Evolutionary conservation across 1,284 basidiomycete species (phyloP).

Genomic region (Acaromyces ingoldii): DNA sequence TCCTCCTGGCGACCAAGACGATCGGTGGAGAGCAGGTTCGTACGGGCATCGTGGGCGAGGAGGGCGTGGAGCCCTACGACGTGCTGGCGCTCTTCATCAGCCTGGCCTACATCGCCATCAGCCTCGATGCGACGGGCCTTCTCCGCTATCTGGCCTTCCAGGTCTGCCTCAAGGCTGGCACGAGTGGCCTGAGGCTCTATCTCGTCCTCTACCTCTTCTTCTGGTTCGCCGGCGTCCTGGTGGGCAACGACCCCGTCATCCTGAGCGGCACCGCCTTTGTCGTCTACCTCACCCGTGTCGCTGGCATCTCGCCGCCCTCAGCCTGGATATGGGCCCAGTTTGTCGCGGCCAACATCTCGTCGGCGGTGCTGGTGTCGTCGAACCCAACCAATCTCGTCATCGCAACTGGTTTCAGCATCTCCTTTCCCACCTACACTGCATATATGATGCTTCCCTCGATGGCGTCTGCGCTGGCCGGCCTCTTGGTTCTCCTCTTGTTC

Average conservation of each 20-base stretch:
- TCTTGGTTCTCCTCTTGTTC: constrained; percentile 28
- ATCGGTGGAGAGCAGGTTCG: constrained; percentile 65
- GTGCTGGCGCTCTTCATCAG: constrained; percentile 88
- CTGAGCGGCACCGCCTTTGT: constrained; percentile 71
- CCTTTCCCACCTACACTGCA: constrained; percentile 44
- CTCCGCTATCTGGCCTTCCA: constrained; percentile 80
- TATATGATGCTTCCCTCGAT: constrained; percentile 46
- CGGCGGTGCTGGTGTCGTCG: constrained; percentile 52
- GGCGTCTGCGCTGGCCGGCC: constrained; percentile 27
- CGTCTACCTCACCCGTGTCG: constrained; percentile 73
- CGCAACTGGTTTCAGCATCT: constrained; percentile 43
- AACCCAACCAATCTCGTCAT: constrained; percentile 54
- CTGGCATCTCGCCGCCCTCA: constrained; percentile 60
- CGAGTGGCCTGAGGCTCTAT: constrained; percentile 58
- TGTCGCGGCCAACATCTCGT: constrained; percentile 69
- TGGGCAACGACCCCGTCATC: constrained; percentile 68
- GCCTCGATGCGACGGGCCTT: constrained; percentile 82
- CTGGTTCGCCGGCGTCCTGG: constrained; percentile 68
- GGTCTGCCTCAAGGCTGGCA: constrained; percentile 57
- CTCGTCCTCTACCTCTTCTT: constrained; percentile 75
- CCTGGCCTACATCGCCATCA: constrained; percentile 88
- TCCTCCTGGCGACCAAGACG: constrained; percentile 71
- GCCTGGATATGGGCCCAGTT: constrained; percentile 69
- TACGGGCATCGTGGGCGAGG: constrained; percentile 64
- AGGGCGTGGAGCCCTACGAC: constrained; percentile 81